These are phyloP conservation scores for Dissoconium aciculare DNA, from an alignment of 2,329 filamentous ascomycete genomes.

Conservation along the genomic window DNA sequence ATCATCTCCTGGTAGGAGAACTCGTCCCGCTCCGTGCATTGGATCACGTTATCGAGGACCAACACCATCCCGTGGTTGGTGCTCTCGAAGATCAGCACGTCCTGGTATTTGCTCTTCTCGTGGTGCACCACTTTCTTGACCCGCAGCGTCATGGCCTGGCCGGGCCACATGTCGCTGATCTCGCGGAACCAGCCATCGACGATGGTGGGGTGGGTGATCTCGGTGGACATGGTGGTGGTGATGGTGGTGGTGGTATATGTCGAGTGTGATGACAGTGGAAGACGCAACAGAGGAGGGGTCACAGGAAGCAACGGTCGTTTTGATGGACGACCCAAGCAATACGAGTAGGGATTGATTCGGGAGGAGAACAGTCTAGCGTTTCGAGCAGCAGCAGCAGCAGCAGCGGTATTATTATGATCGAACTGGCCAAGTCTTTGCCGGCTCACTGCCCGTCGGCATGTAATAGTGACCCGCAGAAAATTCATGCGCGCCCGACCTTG, in stretches of 20 bases:
- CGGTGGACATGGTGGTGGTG: slow-evolving; percentile 39
- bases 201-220: slow-evolving; percentile 63
- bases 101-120: slow-evolving; percentile 98
- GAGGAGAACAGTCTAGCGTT: too few relatives aligned
- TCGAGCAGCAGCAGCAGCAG: too few relatives aligned
- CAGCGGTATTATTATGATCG: too few relatives aligned
- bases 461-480: too few relatives aligned
- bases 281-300: too few relatives aligned
- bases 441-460: too few relatives aligned
- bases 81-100: slow-evolving; percentile 97
- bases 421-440: too few relatives aligned
- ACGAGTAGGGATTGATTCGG: too few relatives aligned
- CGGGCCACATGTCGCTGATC: slow-evolving; percentile 97
- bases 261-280: too few relatives aligned
- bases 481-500: too few relatives aligned
- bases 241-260: slow-evolving; percentile 1
- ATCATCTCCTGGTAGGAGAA: slow-evolving; percentile 99
- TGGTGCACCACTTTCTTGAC: slow-evolving; percentile 97
- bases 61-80: slow-evolving; percentile 92
- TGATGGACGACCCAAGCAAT: too few relatives aligned
- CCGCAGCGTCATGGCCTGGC: slow-evolving; percentile 96
- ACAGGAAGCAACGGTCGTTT: too few relatives aligned
- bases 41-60: slow-evolving; percentile 97
- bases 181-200: slow-evolving; percentile 99
- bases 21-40: slow-evolving; percentile 96